Conservation (phyloP, 2,329 filamentous ascomycete genomes). For the Colletotrichum limetticola region DNA sequence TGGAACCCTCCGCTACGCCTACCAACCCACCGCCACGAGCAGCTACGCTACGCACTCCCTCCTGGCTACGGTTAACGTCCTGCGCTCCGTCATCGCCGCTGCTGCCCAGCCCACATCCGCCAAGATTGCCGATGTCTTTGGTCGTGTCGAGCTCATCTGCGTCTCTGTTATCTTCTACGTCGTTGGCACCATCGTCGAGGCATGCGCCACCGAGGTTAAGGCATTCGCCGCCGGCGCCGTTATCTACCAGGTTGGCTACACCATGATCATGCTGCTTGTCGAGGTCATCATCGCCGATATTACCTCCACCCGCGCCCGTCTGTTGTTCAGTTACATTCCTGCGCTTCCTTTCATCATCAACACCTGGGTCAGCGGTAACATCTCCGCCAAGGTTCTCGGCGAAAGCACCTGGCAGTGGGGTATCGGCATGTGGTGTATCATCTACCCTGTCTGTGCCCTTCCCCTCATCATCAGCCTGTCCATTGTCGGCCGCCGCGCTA, state of each 20-base stretch:
- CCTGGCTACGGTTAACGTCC: constrained; percentile 66
- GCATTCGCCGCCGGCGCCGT: constrained; percentile 68
- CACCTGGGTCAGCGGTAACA: constrained; percentile 71
- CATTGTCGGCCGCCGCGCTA: constrained; percentile 63
- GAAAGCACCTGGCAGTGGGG: constrained; percentile 70
- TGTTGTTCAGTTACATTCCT: constrained; percentile 74
- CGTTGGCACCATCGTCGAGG: constrained; percentile 66
- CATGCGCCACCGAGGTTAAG: constrained; percentile 57
- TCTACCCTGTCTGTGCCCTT: constrained; percentile 64
- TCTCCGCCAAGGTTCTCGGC: constrained; percentile 60
- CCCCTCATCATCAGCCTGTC: constrained; percentile 65
- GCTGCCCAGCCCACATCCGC: constrained; percentile 67
- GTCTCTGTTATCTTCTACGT: constrained; percentile 72
- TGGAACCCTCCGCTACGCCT: constrained; percentile 64
- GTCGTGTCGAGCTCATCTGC: constrained; percentile 67
- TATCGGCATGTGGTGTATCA: constrained; percentile 73
- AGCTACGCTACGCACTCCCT: constrained; percentile 63
- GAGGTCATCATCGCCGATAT: constrained; percentile 74
- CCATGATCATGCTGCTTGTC: constrained; percentile 68
- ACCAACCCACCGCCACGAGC: constrained; percentile 65
- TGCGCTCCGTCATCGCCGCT: constrained; percentile 68
- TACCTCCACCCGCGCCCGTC: constrained; percentile 69
- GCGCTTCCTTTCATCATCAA: constrained; percentile 71
- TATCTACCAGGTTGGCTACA: constrained; percentile 73
- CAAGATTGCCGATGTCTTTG: constrained; percentile 72